These are phyloP conservation scores for Persicaria tinctoria DNA, from an alignment of 148 eudicot genomes.

Conservation along the genomic window DNA sequence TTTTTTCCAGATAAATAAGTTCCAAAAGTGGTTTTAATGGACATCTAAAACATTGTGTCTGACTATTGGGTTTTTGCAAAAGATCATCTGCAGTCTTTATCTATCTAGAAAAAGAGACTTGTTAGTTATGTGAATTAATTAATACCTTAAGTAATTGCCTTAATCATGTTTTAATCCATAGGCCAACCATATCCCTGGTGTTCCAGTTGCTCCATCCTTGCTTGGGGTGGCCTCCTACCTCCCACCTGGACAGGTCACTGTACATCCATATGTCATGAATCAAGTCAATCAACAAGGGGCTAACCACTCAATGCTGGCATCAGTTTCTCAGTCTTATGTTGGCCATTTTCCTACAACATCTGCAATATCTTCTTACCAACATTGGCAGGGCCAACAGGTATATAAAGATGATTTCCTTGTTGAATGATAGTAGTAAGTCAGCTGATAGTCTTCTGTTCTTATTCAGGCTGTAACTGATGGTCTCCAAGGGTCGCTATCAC, in stretches of 20 bases:
- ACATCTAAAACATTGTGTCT: not conserved
- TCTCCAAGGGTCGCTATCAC: constrained; percentile 35
- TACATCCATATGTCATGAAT: constrained; percentile 81
- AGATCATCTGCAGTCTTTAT: not conserved
- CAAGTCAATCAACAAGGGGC: constrained; percentile 44
- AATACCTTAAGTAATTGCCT: not conserved
- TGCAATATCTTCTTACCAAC: constrained; percentile 44
- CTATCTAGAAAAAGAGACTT: not conserved
- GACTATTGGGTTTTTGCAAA: not conserved
- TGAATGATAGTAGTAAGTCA: constrained; percentile 2
- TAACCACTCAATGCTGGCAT: constrained; percentile 47
- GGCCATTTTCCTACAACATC: constrained; percentile 57
- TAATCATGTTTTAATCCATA: constrained; percentile 17
- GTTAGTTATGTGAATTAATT: not conserved
- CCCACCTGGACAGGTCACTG: constrained; percentile 64
- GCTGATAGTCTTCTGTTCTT: constrained; percentile 7
- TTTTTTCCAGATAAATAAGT: not conserved
- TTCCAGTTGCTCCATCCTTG: constrained; percentile 54
- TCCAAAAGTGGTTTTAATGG: not conserved
- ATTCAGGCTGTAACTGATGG: constrained; percentile 52
- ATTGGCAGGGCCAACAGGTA: constrained; percentile 87
- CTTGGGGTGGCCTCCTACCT: constrained; percentile 76
- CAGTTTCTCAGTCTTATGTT: constrained; percentile 57
- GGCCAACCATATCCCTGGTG: constrained; percentile 54
- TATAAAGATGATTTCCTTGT: not conserved